Evolutionary conservation across 331 rosid genomes (phyloP).

Genomic region (Quercus tomentella): DNA sequence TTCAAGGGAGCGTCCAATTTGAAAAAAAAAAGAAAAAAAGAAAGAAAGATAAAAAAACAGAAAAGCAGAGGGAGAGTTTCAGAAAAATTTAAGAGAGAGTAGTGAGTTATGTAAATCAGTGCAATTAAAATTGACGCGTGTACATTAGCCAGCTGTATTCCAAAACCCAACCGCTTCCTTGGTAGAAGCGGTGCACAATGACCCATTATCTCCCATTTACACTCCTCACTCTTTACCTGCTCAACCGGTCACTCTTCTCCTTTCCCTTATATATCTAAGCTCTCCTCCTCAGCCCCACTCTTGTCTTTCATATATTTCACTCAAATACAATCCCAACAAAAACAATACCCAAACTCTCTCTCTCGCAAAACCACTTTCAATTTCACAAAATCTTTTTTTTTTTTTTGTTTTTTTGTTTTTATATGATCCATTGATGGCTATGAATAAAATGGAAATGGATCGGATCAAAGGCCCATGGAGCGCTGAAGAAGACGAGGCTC

Average conservation of each 20-base stretch:
- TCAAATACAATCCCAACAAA: not conserved
- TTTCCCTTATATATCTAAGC: slow-evolving; percentile 26
- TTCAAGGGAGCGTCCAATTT: slow-evolving; percentile 1
- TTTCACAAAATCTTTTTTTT: not conserved
- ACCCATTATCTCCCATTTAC: slow-evolving; percentile 2
- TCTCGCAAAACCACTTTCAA: too few species aligned
- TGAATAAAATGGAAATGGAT: slow-evolving; percentile 51
- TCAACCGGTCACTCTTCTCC: slow-evolving; percentile 48
- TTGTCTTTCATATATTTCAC: not conserved
- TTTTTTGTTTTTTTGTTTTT: not conserved
- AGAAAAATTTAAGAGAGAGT: not conserved
- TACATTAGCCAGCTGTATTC: slow-evolving; percentile 74
- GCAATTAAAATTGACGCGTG: slow-evolving; percentile 65
- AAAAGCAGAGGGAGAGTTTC: not conserved
- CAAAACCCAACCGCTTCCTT: slow-evolving; percentile 57
- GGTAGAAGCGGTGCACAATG: slow-evolving; percentile 46
- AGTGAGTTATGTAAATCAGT: slow-evolving; percentile 35
- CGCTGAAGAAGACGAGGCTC: slow-evolving; percentile 80
- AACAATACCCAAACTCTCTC: too few species aligned
- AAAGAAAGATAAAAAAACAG: not conserved
- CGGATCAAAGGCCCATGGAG: slow-evolving; percentile 99
- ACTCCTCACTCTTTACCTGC: slow-evolving; percentile 36
- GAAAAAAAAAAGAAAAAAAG: not conserved
- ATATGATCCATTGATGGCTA: slow-evolving; percentile 17
- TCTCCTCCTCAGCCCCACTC: not conserved